These are phyloP conservation scores for Yamadazyma atlantica DNA, from an alignment of 1,139 yeast species.

Conservation along the genomic window DNA sequence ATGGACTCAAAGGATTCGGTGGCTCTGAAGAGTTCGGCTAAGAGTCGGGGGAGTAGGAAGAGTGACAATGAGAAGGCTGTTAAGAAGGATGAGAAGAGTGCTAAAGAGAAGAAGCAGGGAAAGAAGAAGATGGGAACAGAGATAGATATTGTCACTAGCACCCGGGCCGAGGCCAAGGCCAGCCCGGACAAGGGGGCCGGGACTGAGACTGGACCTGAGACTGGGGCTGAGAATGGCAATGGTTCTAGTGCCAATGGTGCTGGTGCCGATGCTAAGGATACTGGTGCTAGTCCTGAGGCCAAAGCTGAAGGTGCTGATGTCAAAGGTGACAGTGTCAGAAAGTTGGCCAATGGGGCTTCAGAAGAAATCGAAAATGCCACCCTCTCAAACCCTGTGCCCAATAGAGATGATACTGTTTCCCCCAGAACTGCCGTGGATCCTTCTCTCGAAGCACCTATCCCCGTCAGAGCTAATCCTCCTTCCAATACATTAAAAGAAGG, in stretches of 20 bases:
- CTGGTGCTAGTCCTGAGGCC: too few species aligned
- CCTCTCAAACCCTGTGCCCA: not conserved
- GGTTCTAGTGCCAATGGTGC: too few species aligned
- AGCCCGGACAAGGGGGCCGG: too few species aligned
- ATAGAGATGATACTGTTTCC: not conserved
- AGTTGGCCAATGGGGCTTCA: not conserved
- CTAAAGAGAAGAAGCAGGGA: conserved; percentile 3
- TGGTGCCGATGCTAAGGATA: too few species aligned
- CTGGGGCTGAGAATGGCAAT: too few species aligned
- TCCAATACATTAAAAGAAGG: not conserved
- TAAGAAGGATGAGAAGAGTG: conserved; percentile 1
- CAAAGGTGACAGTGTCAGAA: not conserved
- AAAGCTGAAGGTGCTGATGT: not conserved
- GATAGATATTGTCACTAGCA: too few species aligned
- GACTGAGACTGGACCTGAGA: too few species aligned
- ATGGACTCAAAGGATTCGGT: conserved; percentile 12
- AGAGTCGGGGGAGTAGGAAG: conserved; percentile 5
- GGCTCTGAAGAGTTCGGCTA: conserved; percentile 7
- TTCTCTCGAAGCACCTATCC: not conserved
- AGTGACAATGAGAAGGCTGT: conserved; percentile 2
- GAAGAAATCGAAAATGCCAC: conserved; percentile 1
- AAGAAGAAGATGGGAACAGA: conserved; percentile 1
- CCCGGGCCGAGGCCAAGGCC: too few species aligned
- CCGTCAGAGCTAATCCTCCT: not conserved
- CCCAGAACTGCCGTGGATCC: not conserved